Conservation (phyloP, 2,329 filamentous ascomycete genomes). For the Ceratocystiopsis sp. region DNA sequence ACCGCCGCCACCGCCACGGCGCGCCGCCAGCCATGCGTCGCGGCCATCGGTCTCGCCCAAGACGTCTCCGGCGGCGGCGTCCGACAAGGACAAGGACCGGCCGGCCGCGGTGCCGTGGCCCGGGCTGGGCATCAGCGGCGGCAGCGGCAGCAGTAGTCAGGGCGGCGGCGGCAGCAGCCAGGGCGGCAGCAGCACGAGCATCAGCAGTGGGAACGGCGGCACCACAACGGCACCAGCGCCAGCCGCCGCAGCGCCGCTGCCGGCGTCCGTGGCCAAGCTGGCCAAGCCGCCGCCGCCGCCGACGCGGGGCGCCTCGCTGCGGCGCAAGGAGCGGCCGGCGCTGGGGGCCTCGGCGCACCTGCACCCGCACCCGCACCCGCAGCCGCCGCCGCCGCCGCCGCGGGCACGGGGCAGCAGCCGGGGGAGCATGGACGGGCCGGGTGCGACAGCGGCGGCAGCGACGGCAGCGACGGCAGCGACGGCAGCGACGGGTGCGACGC, state of each 20-base stretch:
- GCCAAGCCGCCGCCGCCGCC: conserved; percentile 19
- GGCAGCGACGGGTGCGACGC: conserved; percentile 3
- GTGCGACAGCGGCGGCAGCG: background rate
- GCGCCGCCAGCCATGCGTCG: conserved; percentile 22
- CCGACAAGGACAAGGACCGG: conserved; percentile 4
- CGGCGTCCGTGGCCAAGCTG: background rate
- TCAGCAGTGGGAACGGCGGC: conserved; percentile 5
- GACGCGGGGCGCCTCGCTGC: conserved; percentile 15
- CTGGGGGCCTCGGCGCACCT: conserved; percentile 12
- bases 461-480: conserved; percentile 3
- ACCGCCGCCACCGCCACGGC: conserved; percentile 37
- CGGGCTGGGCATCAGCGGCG: too few relatives aligned
- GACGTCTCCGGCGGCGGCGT: background rate
- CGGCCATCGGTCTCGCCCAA: conserved; percentile 13
- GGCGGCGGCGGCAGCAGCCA: too few relatives aligned
- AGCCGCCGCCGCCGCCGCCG: conserved; percentile 32
- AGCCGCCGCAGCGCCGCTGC: background rate
- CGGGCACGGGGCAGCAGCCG: conserved; percentile 30
- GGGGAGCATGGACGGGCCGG: conserved; percentile 22
- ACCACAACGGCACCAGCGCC: background rate
- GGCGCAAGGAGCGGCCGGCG: conserved; percentile 10
- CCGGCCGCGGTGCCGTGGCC: background rate
- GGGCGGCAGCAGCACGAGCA: background rate
- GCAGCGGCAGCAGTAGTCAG: too few relatives aligned
- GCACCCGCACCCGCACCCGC: conserved; percentile 9